Evolutionary conservation across 371 early-diverging fungal species (phyloP).

Genomic region (Lichtheimia corymbifera): DNA sequence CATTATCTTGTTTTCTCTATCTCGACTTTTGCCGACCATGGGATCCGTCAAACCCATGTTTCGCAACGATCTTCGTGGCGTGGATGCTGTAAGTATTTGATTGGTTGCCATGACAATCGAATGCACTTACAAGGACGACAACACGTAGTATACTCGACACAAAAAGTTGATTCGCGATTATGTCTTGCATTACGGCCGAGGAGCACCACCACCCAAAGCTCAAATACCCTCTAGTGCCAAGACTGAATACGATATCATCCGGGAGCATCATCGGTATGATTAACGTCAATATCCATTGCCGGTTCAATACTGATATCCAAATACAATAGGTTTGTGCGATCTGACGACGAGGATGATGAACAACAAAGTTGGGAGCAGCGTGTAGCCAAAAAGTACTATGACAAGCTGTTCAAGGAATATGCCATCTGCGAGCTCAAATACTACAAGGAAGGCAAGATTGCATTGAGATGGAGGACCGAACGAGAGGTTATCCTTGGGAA

Average conservation of each 20-base stretch:
- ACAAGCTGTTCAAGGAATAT: conserved; percentile 84
- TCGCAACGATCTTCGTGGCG: conserved; percentile 34
- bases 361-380: conserved; percentile 73
- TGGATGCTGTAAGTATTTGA: conserved; percentile 36
- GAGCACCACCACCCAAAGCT: not conserved
- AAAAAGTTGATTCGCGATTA: conserved; percentile 58
- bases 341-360: conserved; percentile 37
- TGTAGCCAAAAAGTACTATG: conserved; percentile 85
- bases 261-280: conserved; percentile 27
- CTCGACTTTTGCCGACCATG: conserved; percentile 9
- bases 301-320: not conserved
- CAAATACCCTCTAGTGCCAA: conserved; percentile 34
- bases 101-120: not conserved
- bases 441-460: conserved; percentile 79
- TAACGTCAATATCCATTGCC: not conserved
- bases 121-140: not conserved
- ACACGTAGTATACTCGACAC: conserved; percentile 51
- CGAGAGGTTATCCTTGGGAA: conserved; percentile 77
- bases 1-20: too few species aligned
- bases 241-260: conserved; percentile 63
- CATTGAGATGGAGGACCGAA: conserved; percentile 83
- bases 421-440: conserved; percentile 75
- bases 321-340: conserved; percentile 25
- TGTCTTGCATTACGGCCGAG: conserved; percentile 29
- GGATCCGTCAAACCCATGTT: conserved; percentile 28